A percentile compares a stretch with the other conserved stretches of the same genome.
Conservation (phyloP, 805 yeast species). For the baker's yeast (Saccharomyces cerevisiae) region DNA sequence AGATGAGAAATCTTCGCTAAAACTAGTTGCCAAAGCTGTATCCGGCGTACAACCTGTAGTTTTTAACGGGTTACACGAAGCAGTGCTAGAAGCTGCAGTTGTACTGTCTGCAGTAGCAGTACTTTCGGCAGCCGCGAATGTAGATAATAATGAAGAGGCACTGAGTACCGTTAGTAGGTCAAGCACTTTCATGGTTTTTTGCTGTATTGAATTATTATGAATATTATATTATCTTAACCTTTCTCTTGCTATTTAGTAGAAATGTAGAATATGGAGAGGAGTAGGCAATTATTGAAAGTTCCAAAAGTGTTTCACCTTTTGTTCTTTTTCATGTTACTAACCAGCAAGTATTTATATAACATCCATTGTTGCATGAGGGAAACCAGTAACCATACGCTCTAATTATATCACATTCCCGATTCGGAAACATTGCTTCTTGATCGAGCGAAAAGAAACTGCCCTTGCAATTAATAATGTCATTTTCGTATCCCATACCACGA, state of each 20-base stretch:
- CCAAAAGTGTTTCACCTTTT: background rate
- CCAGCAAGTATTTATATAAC: background rate
- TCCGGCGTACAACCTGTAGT: slow-evolving; percentile 38
- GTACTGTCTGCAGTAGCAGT: slow-evolving; percentile 1
- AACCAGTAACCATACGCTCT: background rate
- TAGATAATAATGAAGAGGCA: background rate
- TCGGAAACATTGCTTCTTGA: background rate
- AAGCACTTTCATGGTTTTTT: background rate
- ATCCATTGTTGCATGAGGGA: background rate
- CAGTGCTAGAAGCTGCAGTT: slow-evolving; percentile 5
- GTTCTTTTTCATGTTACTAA: background rate
- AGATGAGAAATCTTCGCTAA: slow-evolving; percentile 43
- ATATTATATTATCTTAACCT: background rate
- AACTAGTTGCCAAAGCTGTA: slow-evolving; percentile 53
- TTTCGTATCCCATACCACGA: background rate
- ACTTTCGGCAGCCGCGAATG: slow-evolving; percentile 1
- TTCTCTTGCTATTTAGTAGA: too few species aligned
- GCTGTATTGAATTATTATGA: background rate
- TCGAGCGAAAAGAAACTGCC: background rate
- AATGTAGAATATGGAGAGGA: background rate
- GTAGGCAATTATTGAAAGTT: background rate
- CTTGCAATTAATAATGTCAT: background rate
- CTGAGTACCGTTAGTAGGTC: background rate
- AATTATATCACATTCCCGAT: background rate
- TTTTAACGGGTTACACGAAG: slow-evolving; percentile 39